phyloP scores from a whole-genome alignment of 306 rosid genomes.

The Abrus precatorius region DNA sequence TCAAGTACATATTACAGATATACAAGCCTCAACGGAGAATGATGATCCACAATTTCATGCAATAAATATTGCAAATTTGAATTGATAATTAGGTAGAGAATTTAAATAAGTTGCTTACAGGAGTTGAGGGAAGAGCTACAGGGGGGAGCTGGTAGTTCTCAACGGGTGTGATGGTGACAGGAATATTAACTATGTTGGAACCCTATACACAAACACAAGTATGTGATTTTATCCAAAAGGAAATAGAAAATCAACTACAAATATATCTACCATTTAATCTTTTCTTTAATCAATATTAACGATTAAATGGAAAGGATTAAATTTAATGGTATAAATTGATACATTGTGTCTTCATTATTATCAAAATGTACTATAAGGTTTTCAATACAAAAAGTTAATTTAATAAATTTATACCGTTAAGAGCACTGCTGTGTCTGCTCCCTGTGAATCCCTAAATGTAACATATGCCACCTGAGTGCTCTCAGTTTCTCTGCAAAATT shows the following conservation, averaged over 20 bases:
- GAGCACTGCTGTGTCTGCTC: conserved; percentile 74
- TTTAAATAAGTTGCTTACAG: conserved; percentile 48
- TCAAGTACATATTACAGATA: background rate
- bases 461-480: conserved; percentile 74
- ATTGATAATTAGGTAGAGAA: conserved; percentile 9
- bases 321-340: background rate
- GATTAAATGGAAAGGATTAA: conserved; percentile 21
- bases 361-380: background rate
- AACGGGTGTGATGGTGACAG: conserved; percentile 64
- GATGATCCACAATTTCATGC: background rate
- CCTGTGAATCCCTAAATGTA: conserved; percentile 79
- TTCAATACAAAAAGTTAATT: background rate
- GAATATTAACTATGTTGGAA: conserved; percentile 61
- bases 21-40: conserved; percentile 1
- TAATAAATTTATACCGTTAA: conserved; percentile 63
- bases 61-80: conserved; percentile 12
- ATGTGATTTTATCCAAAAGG: background rate
- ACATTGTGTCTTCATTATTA: background rate
- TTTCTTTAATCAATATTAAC: conserved; percentile 2
- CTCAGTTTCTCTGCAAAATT: conserved; percentile 65
- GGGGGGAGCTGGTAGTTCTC: conserved; percentile 81
- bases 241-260: background rate
- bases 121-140: conserved; percentile 57
- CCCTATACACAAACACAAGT: conserved; percentile 56
- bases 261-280: background rate